phyloP scores from a whole-genome alignment of 345 rosid species.

The Rhodamnia argentea region DNA sequence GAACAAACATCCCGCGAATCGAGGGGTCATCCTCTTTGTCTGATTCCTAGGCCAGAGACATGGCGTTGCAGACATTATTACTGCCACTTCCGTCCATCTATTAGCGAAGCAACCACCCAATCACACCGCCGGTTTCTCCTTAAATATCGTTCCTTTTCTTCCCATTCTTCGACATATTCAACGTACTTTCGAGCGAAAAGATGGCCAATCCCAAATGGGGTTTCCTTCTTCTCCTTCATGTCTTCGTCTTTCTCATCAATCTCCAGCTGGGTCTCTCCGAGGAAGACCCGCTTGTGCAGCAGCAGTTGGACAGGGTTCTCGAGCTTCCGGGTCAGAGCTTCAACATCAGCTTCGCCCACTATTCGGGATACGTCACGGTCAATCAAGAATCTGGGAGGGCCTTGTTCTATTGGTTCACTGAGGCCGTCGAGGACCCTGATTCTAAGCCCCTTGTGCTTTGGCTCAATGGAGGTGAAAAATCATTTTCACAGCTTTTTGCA shows the following conservation, averaged over 20 bases:
- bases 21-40: not conserved
- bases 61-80: not conserved
- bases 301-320: conserved; percentile 49
- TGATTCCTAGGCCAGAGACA: not conserved
- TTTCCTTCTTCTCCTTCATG: not conserved
- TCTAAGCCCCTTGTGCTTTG: conserved; percentile 89
- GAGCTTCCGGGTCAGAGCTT: conserved; percentile 65
- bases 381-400: conserved; percentile 58
- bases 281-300: conserved; percentile 27
- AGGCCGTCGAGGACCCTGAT: conserved; percentile 61
- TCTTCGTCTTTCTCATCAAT: conserved; percentile 1
- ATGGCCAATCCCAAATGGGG: not conserved
- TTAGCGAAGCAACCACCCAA: not conserved
- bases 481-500: not conserved
- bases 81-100: not conserved
- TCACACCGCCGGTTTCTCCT: not conserved
- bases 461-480: conserved; percentile 66
- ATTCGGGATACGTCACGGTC: conserved; percentile 64
- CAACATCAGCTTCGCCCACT: conserved; percentile 56
- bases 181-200: not conserved
- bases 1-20: not conserved
- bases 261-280: conserved; percentile 15
- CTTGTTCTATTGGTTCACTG: conserved; percentile 79
- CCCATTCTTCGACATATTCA: not conserved
- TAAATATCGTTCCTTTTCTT: not conserved